Conservation (phyloP, 176 grass and related monocot species). For the Bolboschoenus planiculmis region DNA sequence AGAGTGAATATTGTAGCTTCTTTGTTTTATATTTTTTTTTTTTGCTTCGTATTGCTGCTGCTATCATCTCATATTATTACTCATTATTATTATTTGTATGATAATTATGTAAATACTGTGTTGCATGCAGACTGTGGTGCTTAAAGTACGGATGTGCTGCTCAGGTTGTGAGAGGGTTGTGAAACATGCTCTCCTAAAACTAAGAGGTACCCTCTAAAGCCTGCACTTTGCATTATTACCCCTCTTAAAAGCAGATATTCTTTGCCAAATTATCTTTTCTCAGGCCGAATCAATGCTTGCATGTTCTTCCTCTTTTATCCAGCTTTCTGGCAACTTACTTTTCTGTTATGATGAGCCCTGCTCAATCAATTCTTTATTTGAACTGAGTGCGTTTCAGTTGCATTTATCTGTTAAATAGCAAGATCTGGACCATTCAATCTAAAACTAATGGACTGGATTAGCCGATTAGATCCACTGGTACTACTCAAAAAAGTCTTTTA, state of each 20-base stretch:
- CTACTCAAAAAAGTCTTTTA: too few species aligned
- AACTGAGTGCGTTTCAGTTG: not conserved
- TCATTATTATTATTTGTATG: not conserved
- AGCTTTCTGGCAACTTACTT: not conserved
- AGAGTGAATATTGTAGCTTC: not conserved
- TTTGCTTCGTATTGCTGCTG: not conserved
- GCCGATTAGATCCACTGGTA: not conserved
- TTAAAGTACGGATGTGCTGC: conserved; percentile 82
- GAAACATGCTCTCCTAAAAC: conserved; percentile 41
- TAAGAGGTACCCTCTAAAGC: conserved; percentile 37
- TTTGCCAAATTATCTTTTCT: not conserved
- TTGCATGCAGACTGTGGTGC: conserved; percentile 64
- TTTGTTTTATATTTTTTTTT: not conserved
- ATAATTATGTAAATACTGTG: not conserved
- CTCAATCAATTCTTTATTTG: not conserved
- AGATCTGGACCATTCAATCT: not conserved
- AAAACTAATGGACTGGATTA: not conserved
- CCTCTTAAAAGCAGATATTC: conserved; percentile 20
- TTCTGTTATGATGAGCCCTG: not conserved
- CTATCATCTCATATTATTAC: not conserved
- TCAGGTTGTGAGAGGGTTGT: conserved; percentile 58
- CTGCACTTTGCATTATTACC: conserved; percentile 22
- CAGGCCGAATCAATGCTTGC: not conserved
- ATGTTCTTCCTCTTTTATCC: conserved; percentile 1
- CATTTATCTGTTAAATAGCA: not conserved